These are phyloP conservation scores for Syzygium syzygioides DNA, from an alignment of 441 rosid genomes.

Conservation along the genomic window DNA sequence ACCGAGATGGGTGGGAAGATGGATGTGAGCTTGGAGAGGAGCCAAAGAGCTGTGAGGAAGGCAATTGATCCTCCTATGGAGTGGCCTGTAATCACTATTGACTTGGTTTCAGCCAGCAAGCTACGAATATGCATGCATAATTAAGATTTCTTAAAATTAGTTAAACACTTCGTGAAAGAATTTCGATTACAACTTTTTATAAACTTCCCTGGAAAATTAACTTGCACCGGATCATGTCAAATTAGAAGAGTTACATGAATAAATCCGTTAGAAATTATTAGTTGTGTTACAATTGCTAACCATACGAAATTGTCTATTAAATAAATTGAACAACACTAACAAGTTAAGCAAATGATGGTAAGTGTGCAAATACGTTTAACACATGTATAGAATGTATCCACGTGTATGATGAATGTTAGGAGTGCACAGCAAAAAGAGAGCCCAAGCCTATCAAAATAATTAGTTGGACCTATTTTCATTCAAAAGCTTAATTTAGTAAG, in stretches of 20 bases:
- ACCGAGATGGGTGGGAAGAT: slow-evolving; percentile 16
- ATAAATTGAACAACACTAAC: neutral
- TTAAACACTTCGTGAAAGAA: neutral
- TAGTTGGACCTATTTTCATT: neutral
- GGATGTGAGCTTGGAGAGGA: slow-evolving; percentile 35
- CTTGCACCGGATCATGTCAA: neutral
- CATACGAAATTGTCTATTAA: rapidly evolving
- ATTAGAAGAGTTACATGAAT: neutral
- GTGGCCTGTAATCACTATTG: slow-evolving; percentile 66
- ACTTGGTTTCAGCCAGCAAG: slow-evolving; percentile 27
- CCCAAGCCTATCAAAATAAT: no score
- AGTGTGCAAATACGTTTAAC: neutral
- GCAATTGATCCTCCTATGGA: slow-evolving; percentile 65
- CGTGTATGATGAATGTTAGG: neutral
- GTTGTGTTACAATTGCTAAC: neutral
- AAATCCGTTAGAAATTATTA: neutral
- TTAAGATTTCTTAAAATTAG: neutral
- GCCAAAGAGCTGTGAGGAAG: slow-evolving; percentile 61
- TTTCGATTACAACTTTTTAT: neutral
- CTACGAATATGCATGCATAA: slow-evolving; percentile 23
- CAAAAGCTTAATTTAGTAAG: neutral
- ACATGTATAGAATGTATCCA: neutral
- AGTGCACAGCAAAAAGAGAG: neutral
- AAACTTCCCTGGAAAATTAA: neutral
- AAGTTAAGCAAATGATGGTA: neutral